These are phyloP conservation scores for Globisporangium polare DNA, from an alignment of 352 stramenopile species.

Conservation along the genomic window DNA sequence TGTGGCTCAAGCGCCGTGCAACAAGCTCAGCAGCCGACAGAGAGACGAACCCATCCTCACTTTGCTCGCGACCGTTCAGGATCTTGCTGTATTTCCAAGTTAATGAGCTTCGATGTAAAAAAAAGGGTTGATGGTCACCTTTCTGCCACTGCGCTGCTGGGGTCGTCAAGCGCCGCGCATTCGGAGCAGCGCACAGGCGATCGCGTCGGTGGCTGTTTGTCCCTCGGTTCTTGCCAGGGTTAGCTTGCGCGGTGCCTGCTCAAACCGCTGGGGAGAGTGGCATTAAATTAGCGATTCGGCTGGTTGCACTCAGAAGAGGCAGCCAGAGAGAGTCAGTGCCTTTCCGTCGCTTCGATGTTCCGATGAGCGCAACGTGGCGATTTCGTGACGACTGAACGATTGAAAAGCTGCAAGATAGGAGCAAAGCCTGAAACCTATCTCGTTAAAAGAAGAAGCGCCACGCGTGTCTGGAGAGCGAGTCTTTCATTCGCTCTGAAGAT, in stretches of 20 bases:
- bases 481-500: no score
- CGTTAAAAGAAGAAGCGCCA: no score
- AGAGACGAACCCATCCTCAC: not conserved
- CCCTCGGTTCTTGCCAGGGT: no score
- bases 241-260: no score
- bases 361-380: no score
- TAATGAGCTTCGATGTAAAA: not conserved
- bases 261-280: not conserved
- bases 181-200: not conserved
- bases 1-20: not conserved
- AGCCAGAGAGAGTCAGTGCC: not conserved
- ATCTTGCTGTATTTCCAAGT: not conserved
- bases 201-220: no score
- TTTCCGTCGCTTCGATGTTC: not conserved
- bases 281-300: not conserved
- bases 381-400: no score
- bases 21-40: not conserved
- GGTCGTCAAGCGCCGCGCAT: not conserved
- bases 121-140: not conserved
- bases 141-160: not conserved
- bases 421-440: no score
- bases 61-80: not conserved
- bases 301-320: no score
- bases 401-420: no score
- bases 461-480: no score